Conservation (phyloP, 2,329 filamentous ascomycete genomes). For the Trichophaea hybrida region DNA sequence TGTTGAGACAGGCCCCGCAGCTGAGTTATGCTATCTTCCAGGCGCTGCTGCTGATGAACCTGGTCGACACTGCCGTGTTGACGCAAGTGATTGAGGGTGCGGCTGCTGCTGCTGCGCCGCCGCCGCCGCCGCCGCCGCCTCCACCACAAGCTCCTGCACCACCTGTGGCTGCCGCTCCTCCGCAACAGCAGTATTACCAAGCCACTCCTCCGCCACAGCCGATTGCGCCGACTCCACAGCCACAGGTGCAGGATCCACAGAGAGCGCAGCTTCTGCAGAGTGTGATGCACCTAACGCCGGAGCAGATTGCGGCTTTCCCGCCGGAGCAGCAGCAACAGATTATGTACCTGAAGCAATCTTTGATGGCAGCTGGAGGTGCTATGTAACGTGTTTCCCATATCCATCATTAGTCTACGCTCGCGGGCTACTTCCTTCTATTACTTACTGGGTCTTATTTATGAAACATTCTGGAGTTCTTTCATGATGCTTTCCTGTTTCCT, state of each 20-base stretch:
- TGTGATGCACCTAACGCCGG: conserved; percentile 45
- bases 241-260: conserved; percentile 15
- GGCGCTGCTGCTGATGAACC: conserved; percentile 51
- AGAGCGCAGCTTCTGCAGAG: conserved; percentile 39
- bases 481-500: no score
- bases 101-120: conserved; percentile 24
- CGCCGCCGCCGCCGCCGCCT: conserved; percentile 22
- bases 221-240: conserved; percentile 8
- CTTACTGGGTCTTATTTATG: no score
- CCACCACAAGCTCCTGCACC: conserved; percentile 13
- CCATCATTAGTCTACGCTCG: no score
- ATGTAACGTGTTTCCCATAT: neutral
- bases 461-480: no score
- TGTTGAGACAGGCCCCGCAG: conserved; percentile 50
- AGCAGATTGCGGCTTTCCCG: conserved; percentile 45
- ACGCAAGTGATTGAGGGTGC: conserved; percentile 46
- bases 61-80: conserved; percentile 49
- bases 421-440: no score
- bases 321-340: conserved; percentile 45
- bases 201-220: conserved; percentile 25
- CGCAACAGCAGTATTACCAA: conserved; percentile 18
- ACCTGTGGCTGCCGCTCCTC: conserved; percentile 2
- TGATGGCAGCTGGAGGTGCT: conserved; percentile 31
- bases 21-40: conserved; percentile 58
- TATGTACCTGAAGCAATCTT: conserved; percentile 43